Base-by-base conservation (phyloP, 1,284 basidiomycete genomes). In the Rhodotorula sp. region DNA sequence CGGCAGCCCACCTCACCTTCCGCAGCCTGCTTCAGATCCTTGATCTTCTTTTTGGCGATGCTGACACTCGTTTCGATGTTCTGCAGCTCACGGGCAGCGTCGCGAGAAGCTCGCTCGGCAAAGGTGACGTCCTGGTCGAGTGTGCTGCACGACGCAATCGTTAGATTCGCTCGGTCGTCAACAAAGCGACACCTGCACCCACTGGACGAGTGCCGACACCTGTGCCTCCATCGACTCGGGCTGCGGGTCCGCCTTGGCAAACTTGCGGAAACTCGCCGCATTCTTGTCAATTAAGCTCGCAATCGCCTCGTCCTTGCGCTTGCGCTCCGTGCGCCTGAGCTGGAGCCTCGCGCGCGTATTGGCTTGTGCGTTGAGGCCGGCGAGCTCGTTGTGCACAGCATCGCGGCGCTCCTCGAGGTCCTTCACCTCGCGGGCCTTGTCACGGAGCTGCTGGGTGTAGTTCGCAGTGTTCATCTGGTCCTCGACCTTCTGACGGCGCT, bases 321-420 rank as follows among this genome's bases (percentile, higher is more conserved):
- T 85, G 46, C 88, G 79, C 72, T 94, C 91, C 0, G 82, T 82
- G 68, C 87, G 84, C 78, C 92, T 91, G 71, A 96, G 79, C 51
- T 89, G 86, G 56, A 98, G 81, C 75, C 88, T 89, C 1, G 94
- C 93, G 49, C 94, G 84, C 1, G 87, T 83, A 71, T 94, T 91
- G 0, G 91, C 89, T 78, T 97, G 92, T 49, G 87, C 79, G 77
- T 89, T 93, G 68, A 97, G 81, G 1, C 84, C 81, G 46, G 86
- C 85, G 57, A 95, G 83, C 76, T 98, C 94, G 1, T 81, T 75
- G 67, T 88, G 91, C 65, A 94, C 81, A 32, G 81, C 81, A 44
- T 95, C 92, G 34, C 90, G 84, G 60, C 84, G 84, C 36, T 87
- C 86, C 74, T 97, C 92, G 68, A 92, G 82, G 44, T 79, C 79